A percentile compares a stretch with the other conserved stretches of the same genome.
Evolutionary conservation across 2,329 filamentous ascomycete species (phyloP).

Genomic region (Aspergillus versicolor): DNA sequence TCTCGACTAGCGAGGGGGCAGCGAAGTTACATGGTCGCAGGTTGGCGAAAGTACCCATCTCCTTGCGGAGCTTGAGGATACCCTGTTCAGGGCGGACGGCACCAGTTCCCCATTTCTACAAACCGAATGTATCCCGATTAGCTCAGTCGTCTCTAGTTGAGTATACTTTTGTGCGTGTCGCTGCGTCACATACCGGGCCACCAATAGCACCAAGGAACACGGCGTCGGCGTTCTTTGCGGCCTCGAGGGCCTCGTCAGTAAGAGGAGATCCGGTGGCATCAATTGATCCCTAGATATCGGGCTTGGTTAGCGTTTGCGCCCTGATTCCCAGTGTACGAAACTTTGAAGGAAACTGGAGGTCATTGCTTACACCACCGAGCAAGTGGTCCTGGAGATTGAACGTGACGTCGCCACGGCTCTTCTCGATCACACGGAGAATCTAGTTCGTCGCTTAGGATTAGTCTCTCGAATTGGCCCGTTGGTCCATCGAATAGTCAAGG

Average conservation of each 20-base stretch:
- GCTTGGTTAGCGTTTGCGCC: not conserved
- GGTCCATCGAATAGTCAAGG: not conserved
- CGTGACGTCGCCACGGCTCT: constrained; percentile 66
- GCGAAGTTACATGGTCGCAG: constrained; percentile 95
- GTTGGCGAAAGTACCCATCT: constrained; percentile 93
- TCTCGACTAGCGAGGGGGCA: constrained; percentile 77
- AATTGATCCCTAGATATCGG: constrained; percentile 72
- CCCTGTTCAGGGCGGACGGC: constrained; percentile 88
- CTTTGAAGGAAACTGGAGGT: not conserved
- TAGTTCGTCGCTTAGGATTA: constrained; percentile 35
- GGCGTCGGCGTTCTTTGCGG: constrained; percentile 82
- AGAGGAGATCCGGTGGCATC: constrained; percentile 75
- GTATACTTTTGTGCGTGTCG: not conserved
- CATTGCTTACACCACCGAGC: constrained; percentile 75
- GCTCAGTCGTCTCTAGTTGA: not conserved
- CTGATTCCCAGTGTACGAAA: not conserved
- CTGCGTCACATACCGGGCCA: constrained; percentile 63
- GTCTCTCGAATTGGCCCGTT: not conserved
- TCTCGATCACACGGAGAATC: constrained; percentile 78
- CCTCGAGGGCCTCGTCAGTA: constrained; percentile 77
- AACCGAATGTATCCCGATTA: constrained; percentile 3
- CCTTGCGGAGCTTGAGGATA: constrained; percentile 84
- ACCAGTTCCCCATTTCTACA: constrained; percentile 84
- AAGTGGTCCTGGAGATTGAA: constrained; percentile 91
- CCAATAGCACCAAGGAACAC: constrained; percentile 92